Evolutionary conservation across 768 basidiomycete genomes (phyloP).

Genomic region (Kwoniella pini): DNA sequence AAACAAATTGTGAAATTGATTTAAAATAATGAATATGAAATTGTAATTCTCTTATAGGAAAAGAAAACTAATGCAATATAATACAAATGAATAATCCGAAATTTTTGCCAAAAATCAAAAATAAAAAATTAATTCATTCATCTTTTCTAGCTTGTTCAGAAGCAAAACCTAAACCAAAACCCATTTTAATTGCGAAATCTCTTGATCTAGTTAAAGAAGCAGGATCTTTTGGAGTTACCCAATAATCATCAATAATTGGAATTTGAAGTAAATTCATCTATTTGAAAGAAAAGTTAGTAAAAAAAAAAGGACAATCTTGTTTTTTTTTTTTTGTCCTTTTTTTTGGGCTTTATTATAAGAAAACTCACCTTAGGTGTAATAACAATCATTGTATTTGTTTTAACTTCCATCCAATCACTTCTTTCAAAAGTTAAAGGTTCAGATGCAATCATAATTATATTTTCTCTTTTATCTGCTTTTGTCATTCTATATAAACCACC

Average conservation of each 20-base stretch:
- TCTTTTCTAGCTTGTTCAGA: slow-evolving; percentile 15
- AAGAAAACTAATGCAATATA: too few relatives aligned
- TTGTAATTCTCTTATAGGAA: too few relatives aligned
- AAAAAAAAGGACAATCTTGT: too few relatives aligned
- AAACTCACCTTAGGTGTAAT: slow-evolving; percentile 83
- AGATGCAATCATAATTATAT: slow-evolving; percentile 80
- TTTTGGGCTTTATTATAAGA: neutral
- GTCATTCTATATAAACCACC: slow-evolving; percentile 94
- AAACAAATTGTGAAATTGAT: too few relatives aligned
- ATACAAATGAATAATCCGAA: too few relatives aligned
- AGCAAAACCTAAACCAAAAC: slow-evolving; percentile 58
- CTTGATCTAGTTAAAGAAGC: slow-evolving; percentile 67
- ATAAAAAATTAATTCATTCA: too few relatives aligned
- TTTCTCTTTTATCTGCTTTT: slow-evolving; percentile 87
- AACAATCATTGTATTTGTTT: slow-evolving; percentile 91
- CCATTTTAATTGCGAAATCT: slow-evolving; percentile 84
- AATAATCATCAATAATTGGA: slow-evolving; percentile 90
- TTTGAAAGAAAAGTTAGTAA: neutral
- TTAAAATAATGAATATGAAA: too few relatives aligned
- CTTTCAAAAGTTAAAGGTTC: slow-evolving; percentile 97
- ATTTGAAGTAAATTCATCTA: slow-evolving; percentile 80
- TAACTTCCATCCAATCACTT: slow-evolving; percentile 99
- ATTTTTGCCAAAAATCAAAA: too few relatives aligned
- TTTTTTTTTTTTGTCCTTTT: too few relatives aligned
- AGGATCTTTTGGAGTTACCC: slow-evolving; percentile 82